Base-by-base conservation (phyloP, 768 basidiomycete species). In the Rubroboletus pulcherrimus region DNA sequence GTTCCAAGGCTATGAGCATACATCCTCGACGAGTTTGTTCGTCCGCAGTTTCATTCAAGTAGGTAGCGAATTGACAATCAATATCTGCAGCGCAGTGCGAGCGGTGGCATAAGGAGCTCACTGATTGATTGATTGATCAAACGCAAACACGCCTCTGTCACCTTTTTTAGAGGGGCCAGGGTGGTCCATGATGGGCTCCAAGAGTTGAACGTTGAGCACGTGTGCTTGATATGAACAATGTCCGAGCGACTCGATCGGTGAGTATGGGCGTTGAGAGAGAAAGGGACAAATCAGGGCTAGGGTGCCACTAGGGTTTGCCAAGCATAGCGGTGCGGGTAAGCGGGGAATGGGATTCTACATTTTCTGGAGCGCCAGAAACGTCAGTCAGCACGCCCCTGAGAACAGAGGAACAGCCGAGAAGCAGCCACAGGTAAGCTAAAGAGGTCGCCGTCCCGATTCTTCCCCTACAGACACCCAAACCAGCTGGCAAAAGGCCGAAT, bases 381-480 rank as follows among this genome's bases (percentile, higher is more conserved):
- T 64, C 61, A 56, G 65, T n/a, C 24, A 21, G 49, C 41, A 54
- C 33, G 49, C 46, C 51, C 38, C 53, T 52, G 48, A 54, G 46
- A 56, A 50, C 26, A 48, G 39, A 47, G 39, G 42, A 47, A 47
- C 17, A 31, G 31, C 35, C 51, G 43, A 59, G 58, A 63, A 56
- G 63, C 41, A 17, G 30, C 40, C 57, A 30, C 29, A 35, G 48
- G 17, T 19, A 51, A 53, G 49, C n/a, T 8, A 31, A 15, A 42
- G 9, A 56, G 43, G 59, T 61, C 56, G 35, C 59, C 65, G 65
- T 61, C 52, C 42, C 39, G 65, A 66, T 56, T 30, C 29, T 10
- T 29, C 5, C 21, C 55, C 54, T 51, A 31, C 29, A 10, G 34
- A 14, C n/a, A 17, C 35, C 57, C 33, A 51, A 51, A 50, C n/a